Evolutionary conservation across 352 stramenopile genomes (phyloP), one percentile per base, ranked within the genome.

Genomic region (Pythium rishiriense): DNA sequence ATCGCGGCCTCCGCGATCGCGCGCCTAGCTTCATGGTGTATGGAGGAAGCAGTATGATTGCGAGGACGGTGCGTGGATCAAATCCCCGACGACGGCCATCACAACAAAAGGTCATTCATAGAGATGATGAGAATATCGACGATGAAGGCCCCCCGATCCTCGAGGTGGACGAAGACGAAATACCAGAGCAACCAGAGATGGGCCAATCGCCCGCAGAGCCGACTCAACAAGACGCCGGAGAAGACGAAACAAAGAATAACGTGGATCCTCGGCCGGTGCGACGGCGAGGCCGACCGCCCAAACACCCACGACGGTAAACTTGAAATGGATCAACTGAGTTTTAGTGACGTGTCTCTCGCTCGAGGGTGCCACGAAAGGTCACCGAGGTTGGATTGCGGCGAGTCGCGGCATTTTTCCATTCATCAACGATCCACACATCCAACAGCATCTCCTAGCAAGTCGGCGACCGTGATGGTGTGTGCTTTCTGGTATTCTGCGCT

Each of bases 1-100:
- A 72, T 39, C 15, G 50, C n/a, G 41, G 48, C 8, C 24, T 72
- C n/a, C 52, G 49, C 0, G 22, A 63, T 14, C 52, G 58, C 11
- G 31, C 28, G n/a, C 21, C 17, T 4, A 33, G 33, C 21, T 53
- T 69, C 29, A 43, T 43, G 37, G 37, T 17, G 6, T 43, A 21
- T n/a, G 37, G 37, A 8, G 37, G 37, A 2, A 43, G 9, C 12
- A 43, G 37, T 21, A 43, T 43, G 37, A 12, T 43, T 12, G 3
- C 37, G 8, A 43, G n/a, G 14, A 17, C 37, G 1, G 8, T 43
- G 3, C 8, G 37, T 5, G 37, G 37, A 17, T 21, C 37, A 17
- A 4, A 5, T 5, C 5, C 10, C 5, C 31, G 15, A n/a, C 1
- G n/a, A 17, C 37, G 14, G 10, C 37, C 14, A 43, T 12, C 37